phyloP scores from a whole-genome alignment of 2,329 filamentous ascomycete genomes.

The Leptographium lundbergii region DNA sequence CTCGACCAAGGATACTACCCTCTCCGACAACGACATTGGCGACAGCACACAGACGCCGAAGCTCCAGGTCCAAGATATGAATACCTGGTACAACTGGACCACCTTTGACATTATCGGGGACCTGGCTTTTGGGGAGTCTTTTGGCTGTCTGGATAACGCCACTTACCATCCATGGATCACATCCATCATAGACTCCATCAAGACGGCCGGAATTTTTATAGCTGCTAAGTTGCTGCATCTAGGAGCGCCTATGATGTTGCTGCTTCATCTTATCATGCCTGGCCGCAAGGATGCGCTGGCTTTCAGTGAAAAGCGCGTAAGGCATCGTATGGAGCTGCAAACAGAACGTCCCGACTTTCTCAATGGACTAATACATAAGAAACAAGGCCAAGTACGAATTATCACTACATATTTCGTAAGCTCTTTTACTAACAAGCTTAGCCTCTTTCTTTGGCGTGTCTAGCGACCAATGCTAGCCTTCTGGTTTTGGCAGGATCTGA shows the following conservation, averaged over 20 bases:
- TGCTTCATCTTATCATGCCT: not conserved
- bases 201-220: not conserved
- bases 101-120: slow-evolving; percentile 29
- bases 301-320: not conserved
- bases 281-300: not conserved
- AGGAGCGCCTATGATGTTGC: not conserved
- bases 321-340: slow-evolving; percentile 11
- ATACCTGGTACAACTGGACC: slow-evolving; percentile 15
- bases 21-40: not conserved
- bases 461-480: not conserved
- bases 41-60: not conserved
- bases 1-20: not conserved
- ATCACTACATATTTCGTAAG: not conserved
- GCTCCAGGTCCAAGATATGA: slow-evolving; percentile 1
- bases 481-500: slow-evolving; percentile 27
- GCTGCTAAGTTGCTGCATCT: not conserved
- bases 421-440: not conserved
- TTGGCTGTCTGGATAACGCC: slow-evolving; percentile 19
- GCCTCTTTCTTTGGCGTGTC: not conserved
- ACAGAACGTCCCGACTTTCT: slow-evolving; percentile 16
- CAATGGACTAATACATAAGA: slow-evolving; percentile 12
- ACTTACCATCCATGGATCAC: slow-evolving; percentile 15
- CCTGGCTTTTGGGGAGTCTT: slow-evolving; percentile 30
- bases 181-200: slow-evolving; percentile 13
- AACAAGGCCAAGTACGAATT: not conserved